phyloP scores from a whole-genome alignment of 2,329 filamentous ascomycete species.

The Fusarium nelsonii region DNA sequence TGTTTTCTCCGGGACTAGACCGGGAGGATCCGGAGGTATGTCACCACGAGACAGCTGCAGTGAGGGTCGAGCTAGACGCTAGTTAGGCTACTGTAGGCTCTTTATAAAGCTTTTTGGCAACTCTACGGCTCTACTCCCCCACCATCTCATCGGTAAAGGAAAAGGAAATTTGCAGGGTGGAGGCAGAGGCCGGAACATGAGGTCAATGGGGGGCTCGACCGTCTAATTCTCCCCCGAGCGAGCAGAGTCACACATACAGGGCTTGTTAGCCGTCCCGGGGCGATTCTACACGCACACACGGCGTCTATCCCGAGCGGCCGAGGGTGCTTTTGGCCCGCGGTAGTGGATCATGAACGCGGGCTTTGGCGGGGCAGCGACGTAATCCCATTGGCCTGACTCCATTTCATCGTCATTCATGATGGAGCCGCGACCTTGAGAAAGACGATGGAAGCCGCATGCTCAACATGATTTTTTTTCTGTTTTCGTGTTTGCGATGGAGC shows the following conservation, averaged over 20 bases:
- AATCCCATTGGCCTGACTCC: conserved; percentile 41
- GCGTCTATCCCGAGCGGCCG: conserved; percentile 33
- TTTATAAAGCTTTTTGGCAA: conserved; percentile 12
- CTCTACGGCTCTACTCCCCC: conserved; percentile 29
- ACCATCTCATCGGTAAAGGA: conserved; percentile 43
- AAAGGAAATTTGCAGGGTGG: conserved; percentile 33
- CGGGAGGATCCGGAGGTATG: conserved; percentile 46
- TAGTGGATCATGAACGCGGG: conserved; percentile 44
- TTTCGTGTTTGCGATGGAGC: conserved; percentile 22
- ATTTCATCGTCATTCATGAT: conserved; percentile 48
- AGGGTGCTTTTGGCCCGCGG: conserved; percentile 43
- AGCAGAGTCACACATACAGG: conserved; percentile 15
- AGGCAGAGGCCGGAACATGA: conserved; percentile 18
- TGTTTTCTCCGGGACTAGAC: conserved; percentile 16
- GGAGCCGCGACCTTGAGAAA: conserved; percentile 44
- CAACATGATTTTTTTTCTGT: conserved; percentile 21
- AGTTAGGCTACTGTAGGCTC: not conserved
- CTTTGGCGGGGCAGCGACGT: conserved; percentile 34
- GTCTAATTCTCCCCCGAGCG: not conserved
- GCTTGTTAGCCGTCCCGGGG: conserved; percentile 28
- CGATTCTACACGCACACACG: conserved; percentile 32
- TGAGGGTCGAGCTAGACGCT: conserved; percentile 27
- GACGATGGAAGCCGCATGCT: conserved; percentile 48
- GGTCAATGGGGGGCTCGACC: not conserved
- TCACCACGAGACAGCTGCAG: conserved; percentile 28